Base-by-base conservation (phyloP, 305 asterid genomes). In the Fraxinus xanthoxyloides region DNA sequence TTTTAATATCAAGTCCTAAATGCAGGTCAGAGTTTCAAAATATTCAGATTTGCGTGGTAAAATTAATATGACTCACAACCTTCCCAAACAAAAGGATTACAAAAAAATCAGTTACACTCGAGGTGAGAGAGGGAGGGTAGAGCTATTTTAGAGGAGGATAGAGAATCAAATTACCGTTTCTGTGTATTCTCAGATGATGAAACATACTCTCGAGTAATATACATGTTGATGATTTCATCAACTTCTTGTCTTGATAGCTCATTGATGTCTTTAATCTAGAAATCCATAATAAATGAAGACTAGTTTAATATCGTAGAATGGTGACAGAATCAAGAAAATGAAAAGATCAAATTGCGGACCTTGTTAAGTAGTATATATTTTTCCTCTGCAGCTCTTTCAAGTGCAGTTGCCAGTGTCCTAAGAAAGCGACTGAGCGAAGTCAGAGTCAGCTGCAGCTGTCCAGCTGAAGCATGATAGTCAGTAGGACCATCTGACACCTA, bases 241-340 rank as follows among this genome's bases (percentile, higher is more conserved):
- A 96, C 97, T 92, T 96, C 99, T 86, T 93, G 98, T 77, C 98
- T 93, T 72, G 99, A 90, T 78, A 94, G 86, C 88, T 96, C 98
- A 85, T 94, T 96, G 84, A 96, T 93, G 89, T 96, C 99, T 86
- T 90, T 94, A 83, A 94, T 90, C 98, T 96, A 84, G 69, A 85
- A 80, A 32, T 36, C 26, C 34, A 76, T 6, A 79, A 81, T 13
- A 80, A 31, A 56, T 28, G 4, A 35, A 72, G 10, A 75, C 40
- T 46, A 9, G 67, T 80, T 67, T 77, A 80, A 19, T 7, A 23
- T 4, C 26, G 19, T 26, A 61, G 75, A 56, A 75, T 73, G 63
- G 72, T 79, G 77, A 72, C 82, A 79, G 6, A 74, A 80, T 32
- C 7, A 7, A 15, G 19, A 79, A 79, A 77, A 65, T 79, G 83